Base-by-base conservation (phyloP, 306 rosid species). In the Bauhinia variegata region DNA sequence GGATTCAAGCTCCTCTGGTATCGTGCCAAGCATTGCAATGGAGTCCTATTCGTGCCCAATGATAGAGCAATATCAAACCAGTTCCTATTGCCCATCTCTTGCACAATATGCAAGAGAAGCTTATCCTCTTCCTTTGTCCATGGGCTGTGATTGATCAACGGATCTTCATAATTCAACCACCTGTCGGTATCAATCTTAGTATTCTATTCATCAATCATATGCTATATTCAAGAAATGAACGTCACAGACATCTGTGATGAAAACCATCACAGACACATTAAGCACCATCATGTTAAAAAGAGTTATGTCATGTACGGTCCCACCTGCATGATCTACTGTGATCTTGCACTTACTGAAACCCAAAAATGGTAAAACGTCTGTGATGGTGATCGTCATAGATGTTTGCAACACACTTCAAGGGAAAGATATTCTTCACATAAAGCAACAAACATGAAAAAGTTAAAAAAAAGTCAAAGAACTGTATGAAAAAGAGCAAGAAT, bases 161-260 rank as follows among this genome's bases (percentile, higher is more conserved):
- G 95, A 79, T 93, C 97, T 78, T 93, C 96, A 80, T 72, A 88
- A 79, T 93, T 93, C 82, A 86, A 82, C 98, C 98, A 93, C 84
- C 98, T 93, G 78, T 53, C 53, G 49, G 38, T 23, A 72, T 73
- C 41, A 77, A 66, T 70, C 63, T 67, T 67, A 52, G 61, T 19
- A 56, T 39, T 63, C 33, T 57, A 60, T 66, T 37, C 57, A 63
- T 19, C 67, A 43, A 69, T 28, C 30, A 16, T 52, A 57, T 38
- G 71, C 13, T 38, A 28, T 31, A 28, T 38, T 51, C 54, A 70
- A 52, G 67, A 67, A 13, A 60, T 54, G 30, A 68, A 79, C 49
- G 54, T 73, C 75, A 79, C 79, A 77, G 82, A 78, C 79, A 82
- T 83, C 91, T 77, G 82, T 85, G 85, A 84, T 74, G 80, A 78